Evolutionary conservation across 108 stramenopile genomes (phyloP).

Genomic region (Thalassiosira profunda): DNA sequence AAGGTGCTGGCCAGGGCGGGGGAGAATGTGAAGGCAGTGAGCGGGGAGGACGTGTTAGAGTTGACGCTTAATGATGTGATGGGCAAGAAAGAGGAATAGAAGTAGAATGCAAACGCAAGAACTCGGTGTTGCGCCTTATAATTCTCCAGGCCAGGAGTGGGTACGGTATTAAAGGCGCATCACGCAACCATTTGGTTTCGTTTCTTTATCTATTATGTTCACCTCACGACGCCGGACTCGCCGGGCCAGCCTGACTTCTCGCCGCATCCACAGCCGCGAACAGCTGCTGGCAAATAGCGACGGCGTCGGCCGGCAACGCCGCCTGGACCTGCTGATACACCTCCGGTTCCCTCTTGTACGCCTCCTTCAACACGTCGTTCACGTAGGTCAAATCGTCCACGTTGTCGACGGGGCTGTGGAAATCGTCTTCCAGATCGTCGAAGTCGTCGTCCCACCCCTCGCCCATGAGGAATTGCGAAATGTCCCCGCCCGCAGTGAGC

Average conservation of each 20-base stretch:
- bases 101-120: no score
- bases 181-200: no score
- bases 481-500: slow-evolving; percentile 71
- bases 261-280: slow-evolving; percentile 72
- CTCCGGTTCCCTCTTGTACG: slow-evolving; percentile 83
- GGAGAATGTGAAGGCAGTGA: slow-evolving; percentile 68
- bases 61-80: slow-evolving; percentile 77
- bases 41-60: slow-evolving; percentile 78
- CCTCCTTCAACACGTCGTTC: slow-evolving; percentile 76
- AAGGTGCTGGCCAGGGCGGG: slow-evolving; percentile 58
- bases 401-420: slow-evolving; percentile 77
- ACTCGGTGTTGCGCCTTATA: no score
- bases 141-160: no score
- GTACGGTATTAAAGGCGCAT: no score
- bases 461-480: slow-evolving; percentile 86
- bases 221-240: slow-evolving; percentile 2
- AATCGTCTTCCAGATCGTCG: slow-evolving; percentile 90
- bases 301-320: slow-evolving; percentile 71
- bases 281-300: slow-evolving; percentile 61
- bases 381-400: slow-evolving; percentile 78
- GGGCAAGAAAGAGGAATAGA: no score
- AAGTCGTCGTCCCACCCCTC: slow-evolving; percentile 84
- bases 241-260: slow-evolving; percentile 16
- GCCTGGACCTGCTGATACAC: slow-evolving; percentile 85
- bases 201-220: no score